phyloP scores from a whole-genome alignment of 306 rosid species.

The Dryas alaskensis region DNA sequence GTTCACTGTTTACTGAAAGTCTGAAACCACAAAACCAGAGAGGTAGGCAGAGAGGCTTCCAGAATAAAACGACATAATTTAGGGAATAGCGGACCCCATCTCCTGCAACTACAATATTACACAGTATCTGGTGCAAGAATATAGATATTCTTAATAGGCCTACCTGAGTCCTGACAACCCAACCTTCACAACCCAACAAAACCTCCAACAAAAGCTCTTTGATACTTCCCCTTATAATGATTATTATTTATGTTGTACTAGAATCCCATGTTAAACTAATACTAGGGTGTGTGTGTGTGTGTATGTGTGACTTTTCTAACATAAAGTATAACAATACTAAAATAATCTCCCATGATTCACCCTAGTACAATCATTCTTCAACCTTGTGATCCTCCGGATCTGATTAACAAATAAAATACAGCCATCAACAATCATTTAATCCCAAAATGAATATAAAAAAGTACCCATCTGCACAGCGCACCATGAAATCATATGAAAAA shows the following conservation, averaged over 20 bases:
- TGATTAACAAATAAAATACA: conserved; percentile 25
- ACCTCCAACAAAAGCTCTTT: background rate
- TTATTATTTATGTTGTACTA: background rate
- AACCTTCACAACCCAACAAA: conserved; percentile 1
- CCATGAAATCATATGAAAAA: conserved; percentile 43
- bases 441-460: background rate
- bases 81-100: too few species aligned
- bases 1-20: too few species aligned
- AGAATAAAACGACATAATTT: too few species aligned
- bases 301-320: background rate
- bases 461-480: conserved; percentile 21
- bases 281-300: background rate
- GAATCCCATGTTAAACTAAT: conserved; percentile 20
- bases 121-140: conserved; percentile 3
- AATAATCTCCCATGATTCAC: conserved; percentile 20
- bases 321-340: background rate
- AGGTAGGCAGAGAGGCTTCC: too few species aligned
- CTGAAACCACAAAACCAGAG: too few species aligned
- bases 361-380: conserved; percentile 31
- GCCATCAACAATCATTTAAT: conserved; percentile 13
- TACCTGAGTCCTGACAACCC: conserved; percentile 3
- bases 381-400: conserved; percentile 32
- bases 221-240: conserved; percentile 15
- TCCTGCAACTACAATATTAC: too few species aligned
- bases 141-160: background rate